Evolutionary conservation across 129 eudicot species (phyloP).

Genomic region (Flaveria robusta): DNA sequence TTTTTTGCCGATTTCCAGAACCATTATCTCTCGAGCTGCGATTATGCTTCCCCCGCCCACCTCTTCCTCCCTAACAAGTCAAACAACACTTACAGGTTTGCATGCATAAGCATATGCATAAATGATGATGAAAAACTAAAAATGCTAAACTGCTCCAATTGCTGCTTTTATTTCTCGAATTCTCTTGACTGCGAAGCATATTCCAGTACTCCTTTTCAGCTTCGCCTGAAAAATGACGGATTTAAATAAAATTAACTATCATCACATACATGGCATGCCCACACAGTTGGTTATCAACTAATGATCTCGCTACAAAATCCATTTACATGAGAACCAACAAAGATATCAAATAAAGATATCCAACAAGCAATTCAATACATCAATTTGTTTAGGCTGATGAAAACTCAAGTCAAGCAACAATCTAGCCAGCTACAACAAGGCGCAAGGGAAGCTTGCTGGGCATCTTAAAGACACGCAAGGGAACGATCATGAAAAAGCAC

Average conservation of each 20-base stretch:
- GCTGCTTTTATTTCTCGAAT: constrained; percentile 57
- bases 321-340: constrained; percentile 10
- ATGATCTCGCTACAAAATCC: neutral
- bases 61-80: constrained; percentile 57
- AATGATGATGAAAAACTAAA: neutral
- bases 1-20: constrained; percentile 55
- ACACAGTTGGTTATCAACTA: neutral
- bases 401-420: no score
- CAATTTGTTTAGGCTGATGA: neutral
- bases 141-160: constrained; percentile 57
- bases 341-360: neutral
- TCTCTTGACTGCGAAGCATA: constrained; percentile 47
- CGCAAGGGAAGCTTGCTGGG: no score
- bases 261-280: neutral
- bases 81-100: neutral
- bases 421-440: no score
- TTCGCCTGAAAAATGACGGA: constrained; percentile 52
- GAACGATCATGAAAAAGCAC: no score
- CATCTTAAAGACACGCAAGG: no score
- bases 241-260: no score
- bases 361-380: constrained; percentile 2
- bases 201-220: constrained; percentile 94
- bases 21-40: constrained; percentile 57
- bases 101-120: neutral
- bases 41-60: constrained; percentile 69